Evolutionary conservation across 495 filamentous ascomycete species (phyloP), one percentile per base, ranked within the genome.

Genomic region (Apodospora peruviana): DNA sequence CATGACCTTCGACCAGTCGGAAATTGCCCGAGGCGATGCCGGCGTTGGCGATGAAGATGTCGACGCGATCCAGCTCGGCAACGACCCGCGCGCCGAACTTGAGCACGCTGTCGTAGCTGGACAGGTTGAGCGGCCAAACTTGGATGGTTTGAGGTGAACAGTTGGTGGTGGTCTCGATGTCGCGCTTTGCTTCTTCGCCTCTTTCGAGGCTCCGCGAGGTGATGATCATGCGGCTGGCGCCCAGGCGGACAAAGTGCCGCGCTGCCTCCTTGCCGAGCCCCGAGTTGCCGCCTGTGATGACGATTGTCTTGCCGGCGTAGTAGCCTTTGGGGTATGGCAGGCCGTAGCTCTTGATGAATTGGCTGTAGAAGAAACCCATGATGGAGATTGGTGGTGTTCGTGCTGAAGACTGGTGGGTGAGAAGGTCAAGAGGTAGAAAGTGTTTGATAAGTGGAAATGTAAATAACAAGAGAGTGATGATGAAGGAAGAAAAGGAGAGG

Each of bases 261-360:
- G 70, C 69, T 4, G 73, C 70, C 57, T 79, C 77, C 22, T 76
- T 64, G 17, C 80, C 78, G 1, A 82, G 55, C 21, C 80, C 79
- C 3, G 62, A 65, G 45, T 79, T 80, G 20, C 68, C 62, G 35
- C 78, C 77, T 0, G 77, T 83, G 22, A 83, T 61, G 40, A 84
- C 70, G 35, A 77, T 58, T 8, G 70, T 77, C 43, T 74, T 55
- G 18, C 56, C 56, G 0, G 58, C 29, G 18, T 44, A 56, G 19
- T 35, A 46, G 12, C 7, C 44, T 3, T 25, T 44, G 0, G 47
- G 43, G 29, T 47, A 37, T 0, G 55, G 55, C 3, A 50, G 50
- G 27, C 27, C 27, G n/a, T n/a, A n/a, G 0, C 9, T 24, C 14
- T 34, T 29, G 38, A 45, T 20, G 22, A 53, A 27, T 29, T 57